Conservation (phyloP, 768 basidiomycete genomes). For the Kwoniella botswanensis region DNA sequence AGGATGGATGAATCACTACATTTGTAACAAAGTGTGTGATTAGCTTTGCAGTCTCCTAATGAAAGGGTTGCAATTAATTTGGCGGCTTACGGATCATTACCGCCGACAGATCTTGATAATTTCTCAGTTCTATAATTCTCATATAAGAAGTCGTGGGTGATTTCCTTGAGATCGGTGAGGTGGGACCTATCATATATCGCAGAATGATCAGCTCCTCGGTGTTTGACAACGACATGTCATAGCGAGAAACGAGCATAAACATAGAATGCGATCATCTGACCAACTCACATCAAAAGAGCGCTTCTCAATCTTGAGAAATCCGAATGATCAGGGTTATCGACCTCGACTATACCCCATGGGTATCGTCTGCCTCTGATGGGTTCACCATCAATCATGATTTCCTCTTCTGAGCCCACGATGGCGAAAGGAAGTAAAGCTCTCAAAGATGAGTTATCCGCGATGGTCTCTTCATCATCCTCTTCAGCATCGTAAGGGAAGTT, state of each 20-base stretch:
- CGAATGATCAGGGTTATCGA: constrained; percentile 99
- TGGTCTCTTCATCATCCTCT: constrained; percentile 98
- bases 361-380: constrained; percentile 91
- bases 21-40: neutral
- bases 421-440: constrained; percentile 93
- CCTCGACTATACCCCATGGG: constrained; percentile 98
- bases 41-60: too few relatives aligned
- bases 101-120: constrained; percentile 83
- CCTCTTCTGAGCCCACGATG: constrained; percentile 95
- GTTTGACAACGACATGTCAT: too few relatives aligned
- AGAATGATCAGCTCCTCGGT: neutral
- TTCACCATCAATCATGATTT: constrained; percentile 85
- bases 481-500: constrained; percentile 99
- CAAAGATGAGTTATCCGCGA: constrained; percentile 95
- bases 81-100: constrained; percentile 63
- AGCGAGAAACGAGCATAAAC: too few relatives aligned
- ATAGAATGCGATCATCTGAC: too few relatives aligned
- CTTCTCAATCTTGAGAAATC: constrained; percentile 93
- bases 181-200: constrained; percentile 70
- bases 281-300: constrained; percentile 80
- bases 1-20: constrained; percentile 76
- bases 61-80: too few relatives aligned
- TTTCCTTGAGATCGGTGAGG: constrained; percentile 83
- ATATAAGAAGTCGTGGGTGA: constrained; percentile 85
- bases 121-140: constrained; percentile 99